Evolutionary conservation across 225 moss, liverwort and hornwort species (phyloP), one percentile per base, ranked within the genome.

Genomic region (Lunularia cruciata): DNA sequence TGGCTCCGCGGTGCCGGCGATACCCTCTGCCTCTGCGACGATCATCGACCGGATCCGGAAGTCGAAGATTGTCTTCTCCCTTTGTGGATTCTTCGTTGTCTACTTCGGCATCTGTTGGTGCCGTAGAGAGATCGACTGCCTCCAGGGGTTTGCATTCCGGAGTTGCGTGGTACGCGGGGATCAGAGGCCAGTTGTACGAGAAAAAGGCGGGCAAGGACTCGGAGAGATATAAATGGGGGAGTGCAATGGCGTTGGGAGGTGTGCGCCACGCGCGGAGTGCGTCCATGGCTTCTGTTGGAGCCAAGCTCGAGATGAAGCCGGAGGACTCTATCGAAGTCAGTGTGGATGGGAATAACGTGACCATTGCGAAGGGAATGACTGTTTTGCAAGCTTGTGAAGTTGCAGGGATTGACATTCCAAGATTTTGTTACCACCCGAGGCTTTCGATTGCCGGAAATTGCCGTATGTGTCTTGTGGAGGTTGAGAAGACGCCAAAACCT

Each of bases 381-480:
- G 96, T 96, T 52, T 71, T 96, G 72, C 96, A 96, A 78, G 96
- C 96, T 10, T 96, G 96, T 57, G 96, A 90, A 76, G 72, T 86
- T 19, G 96, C 87, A 18, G 96, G 92, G 27, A 72, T 92, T 52
- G 87, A 86, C 20, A 96, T 92, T 80, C 96, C 96, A 26, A 77
- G 96, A 40, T 96, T 96, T 49, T 96, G 96, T 36, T 92, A 96
- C 46, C 96, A 96, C 75, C 90, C 92, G 23, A 92, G 92, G 16
- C 73, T 96, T 61, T 90, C 92, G 3, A 96, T 96, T 38, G 92
- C 96, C 18, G 96, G 96, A 28, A 96, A 96, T 83, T 96, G 96
- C 76, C 92, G 96, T 64, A 92, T 96, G 96, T 96, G 96, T 47
- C 81, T 96, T 27, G 96, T 96, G 35, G 96, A 96, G 71, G 96